Base-by-base conservation (phyloP, 805 yeast genomes). In the Pichia nanzhaoensis region DNA sequence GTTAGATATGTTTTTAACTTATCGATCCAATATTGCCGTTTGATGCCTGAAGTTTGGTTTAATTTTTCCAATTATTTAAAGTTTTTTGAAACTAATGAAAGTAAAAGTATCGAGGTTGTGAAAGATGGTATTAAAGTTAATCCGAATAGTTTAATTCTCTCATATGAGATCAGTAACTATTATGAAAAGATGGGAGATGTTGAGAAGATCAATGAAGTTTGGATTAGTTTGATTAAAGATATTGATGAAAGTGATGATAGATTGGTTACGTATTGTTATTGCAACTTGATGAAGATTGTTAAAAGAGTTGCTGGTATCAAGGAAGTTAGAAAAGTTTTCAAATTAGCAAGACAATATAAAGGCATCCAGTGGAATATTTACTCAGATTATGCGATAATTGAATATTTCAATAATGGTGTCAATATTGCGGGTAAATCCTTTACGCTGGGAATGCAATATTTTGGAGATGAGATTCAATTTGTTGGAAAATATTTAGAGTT, bases 341-440 rank as follows among this genome's bases (percentile, higher is more conserved):
- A 84, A 45, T 75, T 72, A 52, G 83, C 84, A 8, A 77, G 95
- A 54, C 78, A 80, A 57, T 74, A 77, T 52, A 59, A 69, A n/a
- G 65, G 69, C 10, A 64, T 84, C 35, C 82, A 95, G 0, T 79
- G 80, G 67, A 87, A 87, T 54, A 74, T 91, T 18, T 91, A 75
- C 63, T 80, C 82, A 18, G 91, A 86, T 48, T 83, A 84, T 56
- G 96, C 97, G 0, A 68, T 78, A 58, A 70, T 89, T 68, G 99
- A 91, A 58, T 80, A 75, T 52, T 78, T 77, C 53, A 71, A 82
- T 48, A 81, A 77, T 48, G 84, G 81, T 49, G 66, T 73, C 20
- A 80, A 77, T 44, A 78, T 85, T 37, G 90, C 96, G 0, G 68
- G 74, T 42, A 82, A 82, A 57, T 80, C 90, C 17, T 82, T 87